Percentiles rank a stretch among this genome's conserved stretches.
Evolutionary conservation across 495 filamentous ascomycete genomes (phyloP).

Genomic region (Entonaema liquescens): DNA sequence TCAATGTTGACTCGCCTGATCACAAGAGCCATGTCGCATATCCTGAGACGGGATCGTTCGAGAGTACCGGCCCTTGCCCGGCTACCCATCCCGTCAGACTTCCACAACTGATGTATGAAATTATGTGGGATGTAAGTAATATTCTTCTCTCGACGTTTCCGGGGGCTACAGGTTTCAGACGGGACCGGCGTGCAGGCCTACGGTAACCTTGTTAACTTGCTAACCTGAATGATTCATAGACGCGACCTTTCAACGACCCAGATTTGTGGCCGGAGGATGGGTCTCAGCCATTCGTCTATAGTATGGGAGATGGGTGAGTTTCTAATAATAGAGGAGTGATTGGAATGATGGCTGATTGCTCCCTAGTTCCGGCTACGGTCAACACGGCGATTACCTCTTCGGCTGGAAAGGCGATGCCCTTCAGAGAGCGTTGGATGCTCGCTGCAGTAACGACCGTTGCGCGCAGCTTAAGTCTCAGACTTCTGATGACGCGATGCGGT

Average conservation of each 20-base stretch:
- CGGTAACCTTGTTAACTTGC: not conserved
- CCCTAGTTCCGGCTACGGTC: slow-evolving; percentile 51
- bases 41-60: slow-evolving; percentile 45
- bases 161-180: not conserved
- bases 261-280: slow-evolving; percentile 52
- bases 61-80: slow-evolving; percentile 46
- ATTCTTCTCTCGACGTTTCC: not conserved
- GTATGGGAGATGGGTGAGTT: slow-evolving; percentile 54
- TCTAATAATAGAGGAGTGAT: not conserved
- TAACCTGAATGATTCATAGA: not conserved
- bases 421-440: slow-evolving; percentile 55
- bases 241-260: slow-evolving; percentile 47
- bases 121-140: slow-evolving; percentile 49
- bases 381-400: slow-evolving; percentile 60
- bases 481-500: slow-evolving; percentile 50
- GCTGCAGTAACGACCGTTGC: slow-evolving; percentile 50
- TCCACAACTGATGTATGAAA: slow-evolving; percentile 52
- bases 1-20: slow-evolving; percentile 51
- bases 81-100: slow-evolving; percentile 50
- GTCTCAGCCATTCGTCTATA: slow-evolving; percentile 56
- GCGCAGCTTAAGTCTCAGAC: slow-evolving; percentile 49
- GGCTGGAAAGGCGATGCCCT: slow-evolving; percentile 56
- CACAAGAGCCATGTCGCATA: slow-evolving; percentile 52
- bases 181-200: not conserved
- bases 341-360: not conserved